A percentile compares a stretch with the other conserved stretches of the same genome.
Evolutionary conservation across 129 eudicot genomes (phyloP).

Genomic region (Solidago caesia): DNA sequence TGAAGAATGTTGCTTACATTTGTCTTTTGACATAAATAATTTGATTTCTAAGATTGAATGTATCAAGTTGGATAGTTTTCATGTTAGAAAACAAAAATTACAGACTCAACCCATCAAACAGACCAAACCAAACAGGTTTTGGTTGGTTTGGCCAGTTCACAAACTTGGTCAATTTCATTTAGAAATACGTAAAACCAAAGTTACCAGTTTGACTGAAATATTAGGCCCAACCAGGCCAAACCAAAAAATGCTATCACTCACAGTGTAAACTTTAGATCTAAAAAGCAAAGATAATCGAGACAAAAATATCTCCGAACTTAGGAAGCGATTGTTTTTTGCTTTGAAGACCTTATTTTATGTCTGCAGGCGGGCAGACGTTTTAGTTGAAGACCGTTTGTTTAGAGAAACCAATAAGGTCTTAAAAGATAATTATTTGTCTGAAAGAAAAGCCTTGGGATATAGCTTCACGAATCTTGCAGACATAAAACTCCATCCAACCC

Average conservation of each 20-base stretch:
- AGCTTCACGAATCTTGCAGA: too few species aligned
- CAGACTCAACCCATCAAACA: not conserved
- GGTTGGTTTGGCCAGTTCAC: not conserved
- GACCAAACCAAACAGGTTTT: not conserved
- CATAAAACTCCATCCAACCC: too few species aligned
- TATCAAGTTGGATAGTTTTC: not conserved
- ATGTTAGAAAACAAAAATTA: not conserved
- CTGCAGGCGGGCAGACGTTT: too few species aligned
- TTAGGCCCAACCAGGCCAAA: not conserved
- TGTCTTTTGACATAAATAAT: not conserved
- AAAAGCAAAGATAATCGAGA: constrained; percentile 10
- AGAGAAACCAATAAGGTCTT: too few species aligned
- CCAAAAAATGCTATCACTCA: not conserved
- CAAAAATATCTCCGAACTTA: constrained; percentile 14
- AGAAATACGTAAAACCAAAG: not conserved
- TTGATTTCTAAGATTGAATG: not conserved
- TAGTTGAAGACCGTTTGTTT: too few species aligned
- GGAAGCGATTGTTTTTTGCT: not conserved
- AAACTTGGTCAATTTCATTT: not conserved
- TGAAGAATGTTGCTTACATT: not conserved
- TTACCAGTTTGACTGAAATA: not conserved
- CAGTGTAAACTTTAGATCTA: constrained; percentile 10
- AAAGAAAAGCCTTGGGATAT: too few species aligned
- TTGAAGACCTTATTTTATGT: too few species aligned
- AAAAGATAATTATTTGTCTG: too few species aligned